Base-by-base conservation (phyloP, 495 filamentous ascomycete genomes). In the Chaetomidium leptoderma region DNA sequence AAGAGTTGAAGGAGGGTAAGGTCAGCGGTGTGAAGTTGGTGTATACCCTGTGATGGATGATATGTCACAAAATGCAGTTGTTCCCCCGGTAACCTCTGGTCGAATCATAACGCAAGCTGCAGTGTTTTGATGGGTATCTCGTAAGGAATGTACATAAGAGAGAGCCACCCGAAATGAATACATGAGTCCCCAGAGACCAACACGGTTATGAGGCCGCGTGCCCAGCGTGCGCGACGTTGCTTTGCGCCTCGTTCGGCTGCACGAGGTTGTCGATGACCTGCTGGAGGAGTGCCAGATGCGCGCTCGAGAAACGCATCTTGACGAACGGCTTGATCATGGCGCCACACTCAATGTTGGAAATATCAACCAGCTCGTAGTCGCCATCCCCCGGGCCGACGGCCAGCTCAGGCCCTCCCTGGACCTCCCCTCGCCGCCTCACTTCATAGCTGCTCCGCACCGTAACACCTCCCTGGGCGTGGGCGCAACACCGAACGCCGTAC, bases 11-110 rank as follows among this genome's bases (percentile, higher is more conserved):
- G 57, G 48, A 63, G 29, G 65, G 61, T 1, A 60, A 55, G 62
- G 66, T 75, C 30, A 75, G 74, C 24, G 72, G 59, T 0, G 59
- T 30, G 2, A 76, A 76, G 65, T 45, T 74, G 52, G 71, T 74
- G 17, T 76, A 74, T 61, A 74, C 71, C 0, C 32, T 73, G 3
- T 44, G 26, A 39, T 9, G n/a, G 40, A 35, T 45, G 9, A 9
- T 17, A 43, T 42, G 30, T 13, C 39, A 11, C 14, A 42, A 19
- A 6, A 7, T 14, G 42, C 2, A 32, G 44, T 43, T 57, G 33
- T n/a, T 3, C 23, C 13, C 21, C 11, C 24, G 16, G 11, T 4
- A 8, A 17, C 11, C 16, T 16, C 37, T 16, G 14, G 9, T 5
- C 17, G 24, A 47, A 47, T 17, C 13, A 27, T 5, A 29, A 9